These are phyloP conservation scores for Arthromyces matolae DNA, from an alignment of 768 basidiomycete genomes.

Conservation along the genomic window DNA sequence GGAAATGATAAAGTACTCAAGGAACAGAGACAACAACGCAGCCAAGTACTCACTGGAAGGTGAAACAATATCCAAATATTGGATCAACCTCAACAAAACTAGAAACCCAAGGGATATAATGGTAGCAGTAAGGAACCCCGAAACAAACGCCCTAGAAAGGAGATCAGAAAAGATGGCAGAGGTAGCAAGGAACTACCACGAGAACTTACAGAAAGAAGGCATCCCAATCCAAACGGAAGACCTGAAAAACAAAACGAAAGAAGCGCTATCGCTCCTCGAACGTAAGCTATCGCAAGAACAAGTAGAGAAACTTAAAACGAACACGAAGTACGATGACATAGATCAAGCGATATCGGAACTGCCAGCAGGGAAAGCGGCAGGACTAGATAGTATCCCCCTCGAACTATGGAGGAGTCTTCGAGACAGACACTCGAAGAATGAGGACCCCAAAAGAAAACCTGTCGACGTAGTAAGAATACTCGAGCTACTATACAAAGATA, in stretches of 20 bases:
- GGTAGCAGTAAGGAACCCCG: not conserved
- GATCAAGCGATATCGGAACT: slow-evolving; percentile 4
- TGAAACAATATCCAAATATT: slow-evolving; percentile 10
- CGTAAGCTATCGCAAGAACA: not conserved
- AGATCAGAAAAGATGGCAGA: slow-evolving; percentile 3
- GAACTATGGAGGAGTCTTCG: slow-evolving; percentile 25
- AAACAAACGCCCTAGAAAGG: not conserved
- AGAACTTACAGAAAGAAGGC: not conserved
- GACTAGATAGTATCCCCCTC: slow-evolving; percentile 14
- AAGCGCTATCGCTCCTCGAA: not conserved
- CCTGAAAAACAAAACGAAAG: not conserved
- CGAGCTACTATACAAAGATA: slow-evolving; percentile 22
- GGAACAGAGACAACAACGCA: not conserved
- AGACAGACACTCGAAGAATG: not conserved
- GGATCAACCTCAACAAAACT: slow-evolving; percentile 8
- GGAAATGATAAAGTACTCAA: slow-evolving; percentile 5
- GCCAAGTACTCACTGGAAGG: slow-evolving; percentile 6
- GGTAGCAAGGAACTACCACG: slow-evolving; percentile 1
- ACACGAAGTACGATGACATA: not conserved
- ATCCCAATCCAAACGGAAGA: not conserved
- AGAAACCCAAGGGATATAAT: slow-evolving; percentile 14
- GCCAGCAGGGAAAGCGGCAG: slow-evolving; percentile 16
- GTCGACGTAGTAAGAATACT: slow-evolving; percentile 16
- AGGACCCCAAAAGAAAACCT: not conserved
- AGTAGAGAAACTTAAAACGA: not conserved